Conservation (phyloP, 495 filamentous ascomycete genomes). For the Aspergillus cavernicola region DNA sequence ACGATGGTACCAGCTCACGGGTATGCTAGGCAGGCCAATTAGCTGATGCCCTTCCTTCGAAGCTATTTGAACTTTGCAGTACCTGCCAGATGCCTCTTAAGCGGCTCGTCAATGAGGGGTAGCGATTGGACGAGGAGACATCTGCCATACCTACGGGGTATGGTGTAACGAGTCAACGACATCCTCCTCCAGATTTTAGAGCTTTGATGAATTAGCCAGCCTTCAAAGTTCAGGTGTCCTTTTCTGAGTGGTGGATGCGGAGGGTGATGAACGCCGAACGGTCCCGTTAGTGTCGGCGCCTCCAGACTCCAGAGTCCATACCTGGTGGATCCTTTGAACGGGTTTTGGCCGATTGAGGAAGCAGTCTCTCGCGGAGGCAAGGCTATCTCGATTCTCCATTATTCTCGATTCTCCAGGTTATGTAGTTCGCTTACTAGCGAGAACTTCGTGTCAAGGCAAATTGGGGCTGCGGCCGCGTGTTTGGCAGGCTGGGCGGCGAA, state of each 20-base stretch:
- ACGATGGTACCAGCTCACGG: too few species aligned
- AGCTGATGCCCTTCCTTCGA: background rate
- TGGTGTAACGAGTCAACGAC: too few species aligned
- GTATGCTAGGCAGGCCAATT: too few species aligned
- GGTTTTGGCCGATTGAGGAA: slow-evolving; percentile 4
- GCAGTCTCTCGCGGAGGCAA: background rate
- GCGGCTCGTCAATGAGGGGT: background rate
- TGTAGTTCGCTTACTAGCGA: background rate
- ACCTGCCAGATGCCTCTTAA: background rate
- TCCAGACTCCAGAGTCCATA: background rate
- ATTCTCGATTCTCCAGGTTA: background rate
- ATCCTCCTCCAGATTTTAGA: too few species aligned
- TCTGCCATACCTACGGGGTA: too few species aligned
- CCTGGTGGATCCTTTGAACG: slow-evolving; percentile 11
- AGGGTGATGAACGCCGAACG: slow-evolving; percentile 10
- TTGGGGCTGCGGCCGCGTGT: background rate
- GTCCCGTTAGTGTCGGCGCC: background rate
- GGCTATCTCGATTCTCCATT: background rate
- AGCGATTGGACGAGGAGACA: background rate
- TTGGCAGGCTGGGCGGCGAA: background rate
- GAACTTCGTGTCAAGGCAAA: background rate
- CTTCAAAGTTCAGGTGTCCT: background rate
- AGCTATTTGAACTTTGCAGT: background rate
- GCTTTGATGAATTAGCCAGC: too few species aligned
- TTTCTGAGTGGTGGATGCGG: slow-evolving; percentile 3